Evolutionary conservation across 1,284 basidiomycete species (phyloP).

Genomic region (Cryptococcus maquisensis): DNA sequence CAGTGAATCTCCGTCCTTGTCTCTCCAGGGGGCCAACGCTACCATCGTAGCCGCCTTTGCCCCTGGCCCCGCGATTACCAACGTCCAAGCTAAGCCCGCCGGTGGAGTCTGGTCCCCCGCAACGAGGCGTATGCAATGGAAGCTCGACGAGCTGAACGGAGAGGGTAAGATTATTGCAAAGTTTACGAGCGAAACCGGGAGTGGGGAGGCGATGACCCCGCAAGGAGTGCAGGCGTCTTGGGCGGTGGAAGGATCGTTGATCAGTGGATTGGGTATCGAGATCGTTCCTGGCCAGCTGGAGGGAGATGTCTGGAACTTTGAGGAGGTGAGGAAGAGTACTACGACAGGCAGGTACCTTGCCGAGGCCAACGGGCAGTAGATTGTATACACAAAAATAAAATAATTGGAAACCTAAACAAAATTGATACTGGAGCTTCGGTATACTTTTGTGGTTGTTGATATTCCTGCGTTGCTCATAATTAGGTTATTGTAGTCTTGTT

Average conservation of each 20-base stretch:
- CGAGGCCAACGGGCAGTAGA: slow-evolving; percentile 13
- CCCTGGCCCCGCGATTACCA: slow-evolving; percentile 39
- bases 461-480: no score
- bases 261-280: slow-evolving; percentile 47
- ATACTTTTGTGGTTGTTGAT: no score
- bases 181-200: slow-evolving; percentile 43
- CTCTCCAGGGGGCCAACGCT: slow-evolving; percentile 31
- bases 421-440: no score
- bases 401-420: no score
- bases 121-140: slow-evolving; percentile 48
- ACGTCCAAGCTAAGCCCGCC: slow-evolving; percentile 54
- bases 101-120: slow-evolving; percentile 47
- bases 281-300: slow-evolving; percentile 32
- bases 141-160: slow-evolving; percentile 31
- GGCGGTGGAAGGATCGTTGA: slow-evolving; percentile 43
- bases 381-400: not conserved
- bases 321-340: slow-evolving; percentile 40
- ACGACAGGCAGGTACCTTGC: slow-evolving; percentile 48
- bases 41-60: slow-evolving; percentile 46
- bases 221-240: slow-evolving; percentile 50
- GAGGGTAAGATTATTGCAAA: slow-evolving; percentile 53
- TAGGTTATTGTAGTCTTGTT: no score
- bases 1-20: not conserved
- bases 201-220: slow-evolving; percentile 27
- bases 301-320: slow-evolving; percentile 26